phyloP scores from a whole-genome alignment of 2,329 filamentous ascomycete species.

The Chrysosporium queenslandicum region DNA sequence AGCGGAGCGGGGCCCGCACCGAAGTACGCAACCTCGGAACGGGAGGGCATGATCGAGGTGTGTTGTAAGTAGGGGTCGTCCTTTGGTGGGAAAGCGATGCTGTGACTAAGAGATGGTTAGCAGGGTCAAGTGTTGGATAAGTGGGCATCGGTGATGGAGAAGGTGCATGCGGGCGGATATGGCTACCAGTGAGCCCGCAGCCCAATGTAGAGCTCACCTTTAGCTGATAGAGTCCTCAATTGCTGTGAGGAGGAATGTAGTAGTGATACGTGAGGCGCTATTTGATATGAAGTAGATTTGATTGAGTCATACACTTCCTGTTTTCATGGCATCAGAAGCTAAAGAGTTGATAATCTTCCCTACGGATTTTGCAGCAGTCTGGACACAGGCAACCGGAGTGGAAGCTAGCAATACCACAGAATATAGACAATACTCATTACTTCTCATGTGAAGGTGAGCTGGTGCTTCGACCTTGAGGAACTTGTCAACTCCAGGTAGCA shows the following conservation, averaged over 20 bases:
- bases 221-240: not conserved
- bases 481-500: not conserved
- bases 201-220: not conserved
- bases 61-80: not conserved
- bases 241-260: not conserved
- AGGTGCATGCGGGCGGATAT: not conserved
- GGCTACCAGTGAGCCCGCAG: not conserved
- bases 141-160: not conserved
- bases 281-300: not conserved
- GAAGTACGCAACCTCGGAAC: conserved; percentile 52
- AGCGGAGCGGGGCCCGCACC: conserved; percentile 83
- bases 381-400: not conserved
- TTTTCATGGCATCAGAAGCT: too few species aligned
- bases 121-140: too few species aligned
- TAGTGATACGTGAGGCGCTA: too few species aligned
- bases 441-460: not conserved
- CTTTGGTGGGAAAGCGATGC: not conserved
- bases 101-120: too few species aligned
- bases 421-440: not conserved
- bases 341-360: too few species aligned
- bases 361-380: too few species aligned
- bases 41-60: conserved; percentile 15
- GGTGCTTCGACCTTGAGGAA: not conserved
- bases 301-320: not conserved
- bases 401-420: not conserved